phyloP scores from a whole-genome alignment of 2,329 filamentous ascomycete species.

The Fusarium mexicanum region DNA sequence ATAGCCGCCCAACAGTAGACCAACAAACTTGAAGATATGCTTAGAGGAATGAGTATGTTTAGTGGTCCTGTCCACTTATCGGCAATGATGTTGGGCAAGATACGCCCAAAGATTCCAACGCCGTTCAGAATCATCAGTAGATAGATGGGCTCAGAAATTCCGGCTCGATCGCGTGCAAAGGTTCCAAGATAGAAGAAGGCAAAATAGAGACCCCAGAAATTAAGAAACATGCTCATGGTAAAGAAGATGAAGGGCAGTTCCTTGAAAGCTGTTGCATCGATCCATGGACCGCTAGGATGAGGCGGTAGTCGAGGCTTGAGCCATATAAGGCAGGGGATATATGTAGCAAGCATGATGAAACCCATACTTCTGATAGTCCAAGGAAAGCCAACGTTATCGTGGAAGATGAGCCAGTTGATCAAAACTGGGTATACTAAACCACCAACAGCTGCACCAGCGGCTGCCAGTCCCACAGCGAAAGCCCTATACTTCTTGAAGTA shows the following conservation, averaged over 20 bases:
- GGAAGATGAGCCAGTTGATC: conserved; percentile 55
- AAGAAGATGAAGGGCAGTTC: conserved; percentile 52
- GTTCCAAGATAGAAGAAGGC: conserved; percentile 61
- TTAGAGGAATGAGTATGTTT: conserved; percentile 58
- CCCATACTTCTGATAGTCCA: conserved; percentile 63
- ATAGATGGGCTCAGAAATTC: conserved; percentile 34
- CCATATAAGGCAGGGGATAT: conserved; percentile 50
- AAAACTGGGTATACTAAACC: conserved; percentile 63
- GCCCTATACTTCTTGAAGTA: conserved; percentile 67
- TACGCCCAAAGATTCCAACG: conserved; percentile 59
- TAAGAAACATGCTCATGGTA: conserved; percentile 47
- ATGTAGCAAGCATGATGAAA: conserved; percentile 56
- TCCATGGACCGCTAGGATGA: conserved; percentile 50
- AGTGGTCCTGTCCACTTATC: conserved; percentile 61
- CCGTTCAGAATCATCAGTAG: conserved; percentile 60
- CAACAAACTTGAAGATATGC: conserved; percentile 32
- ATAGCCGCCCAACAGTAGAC: conserved; percentile 47
- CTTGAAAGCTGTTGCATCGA: conserved; percentile 56
- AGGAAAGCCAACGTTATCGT: conserved; percentile 59
- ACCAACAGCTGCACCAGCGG: conserved; percentile 65
- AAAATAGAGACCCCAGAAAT: conserved; percentile 51
- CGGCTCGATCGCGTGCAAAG: conserved; percentile 53
- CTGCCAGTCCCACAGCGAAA: conserved; percentile 67
- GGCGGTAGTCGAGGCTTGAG: conserved; percentile 54
- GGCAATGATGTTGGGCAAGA: conserved; percentile 58